phyloP scores from a whole-genome alignment of 768 basidiomycete species.

The Suillus variegatus region DNA sequence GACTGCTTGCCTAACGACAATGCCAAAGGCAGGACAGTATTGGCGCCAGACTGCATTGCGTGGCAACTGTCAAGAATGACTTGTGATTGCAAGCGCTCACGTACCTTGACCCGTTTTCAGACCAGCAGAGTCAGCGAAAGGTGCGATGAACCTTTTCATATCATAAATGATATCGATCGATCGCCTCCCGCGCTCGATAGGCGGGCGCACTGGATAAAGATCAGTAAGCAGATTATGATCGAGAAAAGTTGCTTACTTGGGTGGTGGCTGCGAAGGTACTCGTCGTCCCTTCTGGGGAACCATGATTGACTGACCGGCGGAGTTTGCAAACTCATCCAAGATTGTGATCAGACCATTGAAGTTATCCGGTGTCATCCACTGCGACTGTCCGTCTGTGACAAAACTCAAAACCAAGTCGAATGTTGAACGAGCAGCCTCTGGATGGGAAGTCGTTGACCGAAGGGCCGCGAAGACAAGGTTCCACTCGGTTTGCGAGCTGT shows the following conservation, averaged over 20 bases:
- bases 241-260: conserved; percentile 45
- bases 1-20: conserved; percentile 78
- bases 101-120: conserved; percentile 35
- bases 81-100: conserved; percentile 8
- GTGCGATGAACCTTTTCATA: conserved; percentile 65
- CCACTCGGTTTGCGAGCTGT: conserved; percentile 93
- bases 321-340: conserved; percentile 83
- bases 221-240: not conserved
- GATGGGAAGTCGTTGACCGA: conserved; percentile 80
- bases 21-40: conserved; percentile 73
- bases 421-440: conserved; percentile 84
- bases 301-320: conserved; percentile 66
- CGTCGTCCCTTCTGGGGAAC: conserved; percentile 54
- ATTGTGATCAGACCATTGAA: conserved; percentile 76
- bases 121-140: conserved; percentile 53
- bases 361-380: conserved; percentile 74
- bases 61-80: conserved; percentile 10
- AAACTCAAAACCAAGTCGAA: conserved; percentile 76
- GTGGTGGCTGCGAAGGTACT: conserved; percentile 47
- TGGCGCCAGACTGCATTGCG: conserved; percentile 70
- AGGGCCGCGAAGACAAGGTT: conserved; percentile 88
- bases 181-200: conserved; percentile 77
- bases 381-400: conserved; percentile 59
- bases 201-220: conserved; percentile 60
- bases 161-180: conserved; percentile 81